Percentiles rank a stretch among this genome's conserved stretches.
phyloP scores from a whole-genome alignment of 2,329 filamentous ascomycete genomes.

The Colletotrichum sp. region DNA sequence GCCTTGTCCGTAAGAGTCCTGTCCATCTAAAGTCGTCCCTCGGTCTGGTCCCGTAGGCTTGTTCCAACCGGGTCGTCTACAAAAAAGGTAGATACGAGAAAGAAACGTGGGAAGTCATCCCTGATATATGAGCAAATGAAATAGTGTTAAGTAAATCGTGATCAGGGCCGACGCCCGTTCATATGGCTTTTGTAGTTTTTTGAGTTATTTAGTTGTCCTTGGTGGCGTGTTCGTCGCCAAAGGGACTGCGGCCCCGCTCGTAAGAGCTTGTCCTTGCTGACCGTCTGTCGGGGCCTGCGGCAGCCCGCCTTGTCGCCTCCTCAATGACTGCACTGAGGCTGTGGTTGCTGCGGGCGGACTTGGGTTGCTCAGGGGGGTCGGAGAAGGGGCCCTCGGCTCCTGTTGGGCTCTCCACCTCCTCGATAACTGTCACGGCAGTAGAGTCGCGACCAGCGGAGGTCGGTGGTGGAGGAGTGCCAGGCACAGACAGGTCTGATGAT shows the following conservation, averaged over 20 bases:
- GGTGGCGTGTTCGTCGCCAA: conserved; percentile 64
- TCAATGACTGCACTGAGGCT: conserved; percentile 62
- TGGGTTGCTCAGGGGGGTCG: conserved; percentile 48
- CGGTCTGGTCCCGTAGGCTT: conserved; percentile 18
- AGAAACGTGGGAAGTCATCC: conserved; percentile 14
- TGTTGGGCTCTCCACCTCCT: conserved; percentile 46
- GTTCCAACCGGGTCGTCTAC: conserved; percentile 17
- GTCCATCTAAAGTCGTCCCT: conserved; percentile 19
- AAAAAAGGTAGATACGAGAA: conserved; percentile 19
- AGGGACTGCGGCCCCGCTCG: conserved; percentile 50
- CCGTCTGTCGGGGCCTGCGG: conserved; percentile 31
- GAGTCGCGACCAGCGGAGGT: conserved; percentile 40
- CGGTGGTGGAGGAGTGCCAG: conserved; percentile 12
- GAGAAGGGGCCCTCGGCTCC: conserved; percentile 64
- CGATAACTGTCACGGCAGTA: conserved; percentile 51
- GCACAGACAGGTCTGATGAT: conserved; percentile 16
- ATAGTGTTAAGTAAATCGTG: conserved; percentile 13
- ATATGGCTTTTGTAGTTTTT: not conserved
- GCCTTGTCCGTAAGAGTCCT: conserved; percentile 17
- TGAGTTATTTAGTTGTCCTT: conserved; percentile 41
- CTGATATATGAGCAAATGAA: conserved; percentile 21
- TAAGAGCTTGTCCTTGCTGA: conserved; percentile 27
- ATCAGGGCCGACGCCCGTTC: conserved; percentile 8
- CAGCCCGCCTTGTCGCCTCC: conserved; percentile 50
- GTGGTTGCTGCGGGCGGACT: conserved; percentile 40